These are phyloP conservation scores for Pythium brassicae DNA, from an alignment of 352 stramenopile genomes.

Conservation along the genomic window DNA sequence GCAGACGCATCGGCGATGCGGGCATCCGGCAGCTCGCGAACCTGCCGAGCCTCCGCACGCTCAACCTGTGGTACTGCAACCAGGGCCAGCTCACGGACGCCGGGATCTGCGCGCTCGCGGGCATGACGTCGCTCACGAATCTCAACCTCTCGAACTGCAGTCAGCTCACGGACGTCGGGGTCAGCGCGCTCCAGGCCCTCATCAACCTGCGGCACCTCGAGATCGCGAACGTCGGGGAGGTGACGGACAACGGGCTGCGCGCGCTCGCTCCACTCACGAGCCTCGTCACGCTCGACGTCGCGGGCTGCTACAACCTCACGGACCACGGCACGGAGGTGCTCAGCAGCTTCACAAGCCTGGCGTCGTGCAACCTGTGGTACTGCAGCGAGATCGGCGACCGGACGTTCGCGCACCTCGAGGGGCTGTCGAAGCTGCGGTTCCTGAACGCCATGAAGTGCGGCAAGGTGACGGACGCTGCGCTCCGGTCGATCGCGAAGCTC, in stretches of 20 bases:
- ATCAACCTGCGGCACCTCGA: constrained; percentile 65
- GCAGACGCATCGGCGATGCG: constrained; percentile 46
- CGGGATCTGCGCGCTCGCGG: constrained; percentile 41
- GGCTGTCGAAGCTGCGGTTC: constrained; percentile 54
- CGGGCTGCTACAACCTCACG: constrained; percentile 80
- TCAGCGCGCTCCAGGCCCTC: constrained; percentile 40
- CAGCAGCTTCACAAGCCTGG: constrained; percentile 42
- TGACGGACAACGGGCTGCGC: constrained; percentile 54
- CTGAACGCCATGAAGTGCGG: constrained; percentile 83
- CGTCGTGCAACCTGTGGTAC: constrained; percentile 79
- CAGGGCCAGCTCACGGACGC: constrained; percentile 68
- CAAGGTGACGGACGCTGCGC: constrained; percentile 53
- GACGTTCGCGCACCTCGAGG: constrained; percentile 53
- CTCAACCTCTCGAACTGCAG: constrained; percentile 79
- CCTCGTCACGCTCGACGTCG: constrained; percentile 61
- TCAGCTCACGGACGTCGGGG: constrained; percentile 62
- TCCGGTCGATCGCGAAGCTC: constrained; percentile 46
- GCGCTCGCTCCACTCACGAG: constrained; percentile 47
- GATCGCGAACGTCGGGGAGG: constrained; percentile 71
- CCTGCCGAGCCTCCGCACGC: constrained; percentile 35
- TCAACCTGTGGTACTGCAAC: constrained; percentile 83
- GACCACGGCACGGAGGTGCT: constrained; percentile 61
- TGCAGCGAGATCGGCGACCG: constrained; percentile 70
- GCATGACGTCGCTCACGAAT: constrained; percentile 53
- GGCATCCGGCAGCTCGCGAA: constrained; percentile 40